Conservation (phyloP, 352 stramenopile genomes). For the Pythium folliculosum region DNA sequence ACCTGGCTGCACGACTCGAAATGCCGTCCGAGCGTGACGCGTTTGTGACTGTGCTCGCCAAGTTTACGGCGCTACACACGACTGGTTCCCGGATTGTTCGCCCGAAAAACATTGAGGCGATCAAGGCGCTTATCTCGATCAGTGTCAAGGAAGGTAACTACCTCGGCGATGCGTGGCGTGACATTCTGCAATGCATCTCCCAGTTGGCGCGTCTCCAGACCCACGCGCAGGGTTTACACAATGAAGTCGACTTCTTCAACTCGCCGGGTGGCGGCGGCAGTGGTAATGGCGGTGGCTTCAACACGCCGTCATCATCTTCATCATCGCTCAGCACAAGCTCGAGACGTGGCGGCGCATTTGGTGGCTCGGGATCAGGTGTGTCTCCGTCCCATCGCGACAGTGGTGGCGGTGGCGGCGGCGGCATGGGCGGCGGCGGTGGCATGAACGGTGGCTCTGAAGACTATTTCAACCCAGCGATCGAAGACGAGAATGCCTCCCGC, state of each 20-base stretch:
- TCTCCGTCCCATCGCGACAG: constrained; percentile 62
- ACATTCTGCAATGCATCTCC: constrained; percentile 96
- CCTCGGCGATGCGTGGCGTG: constrained; percentile 95
- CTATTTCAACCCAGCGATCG: constrained; percentile 66
- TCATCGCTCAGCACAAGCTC: constrained; percentile 19
- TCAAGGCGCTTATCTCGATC: constrained; percentile 96
- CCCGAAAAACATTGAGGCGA: constrained; percentile 97
- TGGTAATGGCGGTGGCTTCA: constrained; percentile 25
- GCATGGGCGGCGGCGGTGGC: constrained; percentile 31
- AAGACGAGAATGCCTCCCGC: constrained; percentile 83
- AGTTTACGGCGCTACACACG: constrained; percentile 95
- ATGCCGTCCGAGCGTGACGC: constrained; percentile 95
- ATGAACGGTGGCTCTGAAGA: constrained; percentile 53
- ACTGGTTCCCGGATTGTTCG: constrained; percentile 93
- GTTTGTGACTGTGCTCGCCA: constrained; percentile 95
- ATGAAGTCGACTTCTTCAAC: constrained; percentile 84
- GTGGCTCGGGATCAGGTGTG: constrained; percentile 33
- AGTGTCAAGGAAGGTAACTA: constrained; percentile 97
- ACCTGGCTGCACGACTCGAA: constrained; percentile 81
- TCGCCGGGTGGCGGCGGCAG: constrained; percentile 38
- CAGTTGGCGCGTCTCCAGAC: constrained; percentile 97
- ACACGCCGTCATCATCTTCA: constrained; percentile 25
- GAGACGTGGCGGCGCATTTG: constrained; percentile 22
- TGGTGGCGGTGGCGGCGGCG: constrained; percentile 17
- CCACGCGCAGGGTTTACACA: constrained; percentile 90